Conservation (phyloP, 768 basidiomycete species). For the Phanerochaete sordida region DNA sequence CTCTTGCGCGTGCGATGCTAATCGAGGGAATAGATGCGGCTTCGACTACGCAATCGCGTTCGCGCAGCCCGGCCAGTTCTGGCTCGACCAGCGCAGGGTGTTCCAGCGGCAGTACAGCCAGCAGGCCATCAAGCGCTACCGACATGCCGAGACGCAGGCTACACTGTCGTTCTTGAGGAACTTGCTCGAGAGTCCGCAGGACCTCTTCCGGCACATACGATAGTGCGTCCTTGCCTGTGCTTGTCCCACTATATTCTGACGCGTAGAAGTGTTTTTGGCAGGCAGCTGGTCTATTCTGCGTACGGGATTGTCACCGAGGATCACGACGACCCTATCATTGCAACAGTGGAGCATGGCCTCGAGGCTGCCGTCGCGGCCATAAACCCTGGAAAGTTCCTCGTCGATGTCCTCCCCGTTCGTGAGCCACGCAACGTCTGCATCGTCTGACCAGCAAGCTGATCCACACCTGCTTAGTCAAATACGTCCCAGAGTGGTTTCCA, state of each 20-base stretch:
- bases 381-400: conserved; percentile 11
- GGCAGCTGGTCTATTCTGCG: conserved; percentile 2
- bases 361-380: conserved; percentile 2
- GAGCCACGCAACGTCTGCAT: too few relatives aligned
- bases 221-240: neutral
- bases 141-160: neutral
- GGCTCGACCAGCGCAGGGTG: neutral
- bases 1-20: neutral
- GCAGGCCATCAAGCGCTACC: neutral
- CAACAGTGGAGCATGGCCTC: conserved; percentile 6
- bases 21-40: neutral
- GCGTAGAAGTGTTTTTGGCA: neutral
- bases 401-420: conserved; percentile 11
- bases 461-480: too few relatives aligned
- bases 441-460: too few relatives aligned
- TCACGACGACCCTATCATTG: conserved; percentile 14
- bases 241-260: neutral
- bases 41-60: neutral
- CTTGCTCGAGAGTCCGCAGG: neutral
- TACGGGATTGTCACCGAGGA: conserved; percentile 15
- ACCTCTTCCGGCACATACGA: neutral
- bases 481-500: conserved; percentile 21
- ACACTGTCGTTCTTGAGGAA: neutral
- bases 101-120: neutral
- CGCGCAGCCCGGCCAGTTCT: neutral